Base-by-base conservation (phyloP, 2,329 filamentous ascomycete genomes). In the Trichoderma arundinaceum region DNA sequence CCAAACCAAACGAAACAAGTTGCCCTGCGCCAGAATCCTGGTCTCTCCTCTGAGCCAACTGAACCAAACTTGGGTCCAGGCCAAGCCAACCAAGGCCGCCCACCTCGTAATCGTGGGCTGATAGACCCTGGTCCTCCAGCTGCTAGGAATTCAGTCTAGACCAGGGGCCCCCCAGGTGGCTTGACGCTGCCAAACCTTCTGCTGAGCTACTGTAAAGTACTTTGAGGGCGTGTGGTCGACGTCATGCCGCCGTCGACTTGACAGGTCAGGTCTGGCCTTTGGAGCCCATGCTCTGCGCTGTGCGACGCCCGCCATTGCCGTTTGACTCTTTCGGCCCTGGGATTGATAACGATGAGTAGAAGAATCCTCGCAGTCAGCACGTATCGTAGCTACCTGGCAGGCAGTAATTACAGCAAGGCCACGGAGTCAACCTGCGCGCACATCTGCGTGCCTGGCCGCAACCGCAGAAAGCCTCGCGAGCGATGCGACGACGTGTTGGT, bases 41-140 rank as follows among this genome's bases (percentile, higher is more conserved):
- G 58, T 22, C 58, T 19, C 4, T 48, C 28, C 28, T 22, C 28
- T 48, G 15, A 32, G 56, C 48, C 48, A 62, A 62, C 59, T 61
- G 49, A 54, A n/a, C 59, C 59, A 22, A 15, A 15, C 17, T 35
- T 10, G 51, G n/a, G 38, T 39, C 38, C 58, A 32, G 35, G 58
- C 46, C 58, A 49, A 61, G 22, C 58, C 58, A 53, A 28, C 59
- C 59, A 62, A 13, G 49, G 49, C 28, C 22, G 46, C 17, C 22
- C 49, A 54, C 48, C 59, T 54, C 59, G 59, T 63, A 53, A 63
- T 63, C 48, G 44, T 63, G 59, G 59, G 59, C 59, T 63, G 59
- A 63, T 35, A 32, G 17, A 54, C 39, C 59, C 59, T 22, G 17
- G 59, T 19, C 41, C 13, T 32, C 35, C 49, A 22, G n/a, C 38